Percentiles rank a stretch among this genome's conserved stretches.
Conservation (phyloP, 805 yeast species). For the Candida cerambycidarum region DNA sequence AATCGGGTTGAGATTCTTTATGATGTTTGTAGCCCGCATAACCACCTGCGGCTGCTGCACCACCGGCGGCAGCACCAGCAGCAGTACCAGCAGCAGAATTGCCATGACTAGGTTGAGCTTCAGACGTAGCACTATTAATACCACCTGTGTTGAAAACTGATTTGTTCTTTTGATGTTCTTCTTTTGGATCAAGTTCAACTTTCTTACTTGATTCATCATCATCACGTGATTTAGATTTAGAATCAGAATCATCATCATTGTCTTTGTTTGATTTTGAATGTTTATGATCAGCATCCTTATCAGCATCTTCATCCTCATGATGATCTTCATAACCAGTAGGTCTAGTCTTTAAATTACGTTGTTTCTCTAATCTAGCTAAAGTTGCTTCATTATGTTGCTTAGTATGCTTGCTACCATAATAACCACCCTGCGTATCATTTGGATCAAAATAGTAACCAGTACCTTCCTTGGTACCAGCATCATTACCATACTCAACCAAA, state of each 20-base stretch:
- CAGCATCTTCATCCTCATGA: conserved; percentile 8
- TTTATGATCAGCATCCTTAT: not conserved
- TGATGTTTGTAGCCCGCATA: conserved; percentile 1
- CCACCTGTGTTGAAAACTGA: conserved; percentile 33
- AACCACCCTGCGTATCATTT: conserved; percentile 36
- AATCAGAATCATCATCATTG: not conserved
- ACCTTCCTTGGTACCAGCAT: conserved; percentile 28
- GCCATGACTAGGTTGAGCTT: conserved; percentile 3
- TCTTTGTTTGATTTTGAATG: not conserved
- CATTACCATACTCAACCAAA: conserved; percentile 30
- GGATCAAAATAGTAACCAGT: conserved; percentile 35
- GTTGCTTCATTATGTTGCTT: conserved; percentile 14
- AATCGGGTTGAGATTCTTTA: too few species aligned
- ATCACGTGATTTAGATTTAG: too few species aligned
- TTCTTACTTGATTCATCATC: not conserved
- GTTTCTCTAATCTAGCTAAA: conserved; percentile 12
- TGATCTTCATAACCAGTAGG: conserved; percentile 18
- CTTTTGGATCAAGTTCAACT: conserved; percentile 20
- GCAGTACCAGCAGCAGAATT: conserved; percentile 14
- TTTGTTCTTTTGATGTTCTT: conserved; percentile 29
- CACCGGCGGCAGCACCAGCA: conserved; percentile 15
- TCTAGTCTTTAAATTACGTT: conserved; percentile 15
- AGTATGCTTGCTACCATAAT: conserved; percentile 9
- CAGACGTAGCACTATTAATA: conserved; percentile 19
- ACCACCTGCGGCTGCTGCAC: conserved; percentile 13